phyloP scores from a whole-genome alignment of 805 yeast species.

The Ogataea saltuana region DNA sequence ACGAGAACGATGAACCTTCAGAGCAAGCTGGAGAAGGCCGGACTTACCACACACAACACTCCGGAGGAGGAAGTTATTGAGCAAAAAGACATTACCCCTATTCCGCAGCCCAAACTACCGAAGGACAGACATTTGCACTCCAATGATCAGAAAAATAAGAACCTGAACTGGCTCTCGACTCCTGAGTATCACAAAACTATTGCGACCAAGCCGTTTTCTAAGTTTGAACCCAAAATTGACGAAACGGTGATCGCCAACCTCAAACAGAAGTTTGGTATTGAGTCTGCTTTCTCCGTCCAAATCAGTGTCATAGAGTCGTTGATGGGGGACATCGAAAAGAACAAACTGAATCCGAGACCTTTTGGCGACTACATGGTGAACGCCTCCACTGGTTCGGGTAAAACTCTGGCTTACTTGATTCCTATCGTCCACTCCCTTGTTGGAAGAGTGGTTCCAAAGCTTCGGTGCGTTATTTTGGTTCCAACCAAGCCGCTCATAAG shows the following conservation, averaged over 20 bases:
- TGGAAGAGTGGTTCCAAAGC: constrained; percentile 63
- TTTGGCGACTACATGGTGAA: constrained; percentile 82
- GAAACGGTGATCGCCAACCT: constrained; percentile 49
- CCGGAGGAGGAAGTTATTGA: constrained; percentile 33
- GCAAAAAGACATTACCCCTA: constrained; percentile 56
- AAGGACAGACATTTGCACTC: constrained; percentile 45
- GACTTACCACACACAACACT: constrained; percentile 18
- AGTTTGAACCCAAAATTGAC: constrained; percentile 46
- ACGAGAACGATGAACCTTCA: constrained; percentile 40
- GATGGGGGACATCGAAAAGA: constrained; percentile 43
- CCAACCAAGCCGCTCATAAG: constrained; percentile 87
- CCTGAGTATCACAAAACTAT: constrained; percentile 60
- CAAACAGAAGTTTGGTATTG: constrained; percentile 41
- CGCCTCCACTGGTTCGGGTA: constrained; percentile 96
- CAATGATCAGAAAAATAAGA: constrained; percentile 34
- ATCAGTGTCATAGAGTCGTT: constrained; percentile 59
- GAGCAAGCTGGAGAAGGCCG: constrained; percentile 18
- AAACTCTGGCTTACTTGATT: constrained; percentile 83
- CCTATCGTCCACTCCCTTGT: constrained; percentile 76
- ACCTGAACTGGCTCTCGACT: constrained; percentile 64
- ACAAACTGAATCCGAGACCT: constrained; percentile 48
- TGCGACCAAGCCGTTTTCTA: constrained; percentile 46
- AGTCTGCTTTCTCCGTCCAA: constrained; percentile 76
- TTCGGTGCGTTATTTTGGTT: constrained; percentile 76
- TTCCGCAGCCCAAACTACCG: constrained; percentile 83